phyloP scores from a whole-genome alignment of 768 basidiomycete species.

The Termitomyces sp. region DNA sequence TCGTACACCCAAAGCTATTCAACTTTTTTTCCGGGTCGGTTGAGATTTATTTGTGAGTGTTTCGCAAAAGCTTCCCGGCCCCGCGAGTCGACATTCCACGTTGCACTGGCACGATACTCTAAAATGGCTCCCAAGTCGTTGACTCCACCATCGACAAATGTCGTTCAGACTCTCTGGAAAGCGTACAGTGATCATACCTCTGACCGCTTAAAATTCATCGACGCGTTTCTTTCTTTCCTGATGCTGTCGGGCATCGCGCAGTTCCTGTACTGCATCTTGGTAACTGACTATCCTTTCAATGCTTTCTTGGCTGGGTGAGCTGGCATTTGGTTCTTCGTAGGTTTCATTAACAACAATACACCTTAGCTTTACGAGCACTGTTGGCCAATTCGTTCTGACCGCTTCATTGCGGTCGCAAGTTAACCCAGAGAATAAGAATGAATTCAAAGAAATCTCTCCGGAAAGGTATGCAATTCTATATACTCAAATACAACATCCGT shows the following conservation, averaged over 20 bases:
- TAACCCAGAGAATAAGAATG: conserved; percentile 76
- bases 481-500: neutral
- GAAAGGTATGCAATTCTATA: conserved; percentile 64
- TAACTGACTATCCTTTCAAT: conserved; percentile 96
- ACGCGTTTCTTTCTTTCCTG: conserved; percentile 88
- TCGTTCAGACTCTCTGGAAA: conserved; percentile 62
- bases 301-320: conserved; percentile 94
- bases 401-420: conserved; percentile 92
- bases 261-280: conserved; percentile 87
- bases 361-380: conserved; percentile 84
- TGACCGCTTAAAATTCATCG: conserved; percentile 88
- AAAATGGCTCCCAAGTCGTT: conserved; percentile 37
- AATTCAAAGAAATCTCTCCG: conserved; percentile 91
- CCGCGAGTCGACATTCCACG: conserved; percentile 29
- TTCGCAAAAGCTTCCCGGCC: conserved; percentile 30
- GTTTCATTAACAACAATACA: neutral
- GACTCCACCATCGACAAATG: conserved; percentile 31
- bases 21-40: conserved; percentile 12
- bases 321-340: neutral
- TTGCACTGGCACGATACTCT: conserved; percentile 20
- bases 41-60: conserved; percentile 26
- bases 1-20: conserved; percentile 9
- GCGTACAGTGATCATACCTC: conserved; percentile 79
- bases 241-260: conserved; percentile 88
- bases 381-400: conserved; percentile 95